Base-by-base conservation (phyloP, 306 rosid species). In the Rosa multiflora region DNA sequence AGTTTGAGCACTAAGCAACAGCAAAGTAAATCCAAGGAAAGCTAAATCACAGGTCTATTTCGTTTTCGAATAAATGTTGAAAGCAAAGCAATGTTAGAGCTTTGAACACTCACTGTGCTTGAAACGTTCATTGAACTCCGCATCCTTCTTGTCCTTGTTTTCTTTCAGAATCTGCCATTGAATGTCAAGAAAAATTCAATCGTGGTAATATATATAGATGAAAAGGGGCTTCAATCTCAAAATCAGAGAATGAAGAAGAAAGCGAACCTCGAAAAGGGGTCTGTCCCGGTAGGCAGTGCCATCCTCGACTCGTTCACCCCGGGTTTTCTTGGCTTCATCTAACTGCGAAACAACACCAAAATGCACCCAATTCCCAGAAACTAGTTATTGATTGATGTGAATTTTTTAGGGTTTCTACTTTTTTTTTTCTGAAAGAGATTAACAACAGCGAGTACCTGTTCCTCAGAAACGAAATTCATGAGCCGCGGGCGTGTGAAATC, bases 241-340 rank as follows among this genome's bases (percentile, higher is more conserved):
- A 77, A 37, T 51, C 7, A 51, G 52, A 66, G 40, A 70, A 26
- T 15, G 35, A 51, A 6, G 52, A 3, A 44, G n/a, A 77, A 75
- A 46, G 17, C 66, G 7, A 68, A 94, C 97, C 95, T 95, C 96
- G 81, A 10, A 91, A 68, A 95, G 97, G 59, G 98, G 95, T 85
- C 97, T 87, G 67, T 95, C 99, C 49, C 98, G 83, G 39, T 90
- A 91, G 56, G 97, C 98, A 76, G 97, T 95, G 63, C 97, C 98
- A 59, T 95, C 99, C 3, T 95, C 99, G 66, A 92, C 91, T 37
- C 97, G 87, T 58, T 89, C 97, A 29, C 97, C 99, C 76, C 98
- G 90, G 58, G 89, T 47, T 86, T 67, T 88, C 87, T 92, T 92
- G 14, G 93, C 79, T 81, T 92, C 94, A 55, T 85, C 94, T 83